Evolutionary conservation across 352 stramenopile species (phyloP).

Genomic region (Pythium volutum): DNA sequence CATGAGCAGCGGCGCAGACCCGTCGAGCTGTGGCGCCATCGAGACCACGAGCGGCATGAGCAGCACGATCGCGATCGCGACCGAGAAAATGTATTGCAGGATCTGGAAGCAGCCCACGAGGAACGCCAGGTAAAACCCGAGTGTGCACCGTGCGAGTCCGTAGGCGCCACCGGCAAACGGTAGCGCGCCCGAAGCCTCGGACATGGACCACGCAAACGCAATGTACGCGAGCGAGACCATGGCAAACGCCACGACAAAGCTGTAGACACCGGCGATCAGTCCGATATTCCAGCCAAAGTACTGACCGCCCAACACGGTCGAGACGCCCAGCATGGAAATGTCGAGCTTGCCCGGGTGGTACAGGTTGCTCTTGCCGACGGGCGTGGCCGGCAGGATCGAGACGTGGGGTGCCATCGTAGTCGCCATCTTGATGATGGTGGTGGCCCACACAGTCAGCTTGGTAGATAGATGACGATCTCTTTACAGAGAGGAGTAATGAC

Average conservation of each 20-base stretch:
- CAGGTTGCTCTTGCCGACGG: background rate
- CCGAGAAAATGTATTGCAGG: slow-evolving; percentile 26
- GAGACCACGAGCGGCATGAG: slow-evolving; percentile 15
- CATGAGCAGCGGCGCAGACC: slow-evolving; percentile 16
- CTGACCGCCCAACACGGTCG: slow-evolving; percentile 29
- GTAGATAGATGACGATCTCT: no score
- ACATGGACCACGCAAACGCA: slow-evolving; percentile 17
- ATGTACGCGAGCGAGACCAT: slow-evolving; percentile 27
- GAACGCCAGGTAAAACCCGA: slow-evolving; percentile 30
- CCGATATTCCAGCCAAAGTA: slow-evolving; percentile 33
- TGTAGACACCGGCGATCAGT: slow-evolving; percentile 21
- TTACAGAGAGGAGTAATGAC: no score
- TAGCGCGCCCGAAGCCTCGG: slow-evolving; percentile 27
- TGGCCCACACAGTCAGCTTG: no score
- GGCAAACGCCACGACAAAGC: slow-evolving; percentile 9
- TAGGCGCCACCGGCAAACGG: slow-evolving; percentile 35
- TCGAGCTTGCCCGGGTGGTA: slow-evolving; percentile 21
- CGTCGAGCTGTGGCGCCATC: slow-evolving; percentile 1
- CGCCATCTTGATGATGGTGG: no score
- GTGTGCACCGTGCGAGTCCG: slow-evolving; percentile 27
- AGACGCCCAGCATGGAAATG: slow-evolving; percentile 29
- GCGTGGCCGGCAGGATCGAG: slow-evolving; percentile 3
- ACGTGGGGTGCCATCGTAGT: slow-evolving; percentile 7
- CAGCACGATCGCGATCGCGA: slow-evolving; percentile 16
- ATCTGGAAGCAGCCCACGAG: slow-evolving; percentile 30